Conservation (phyloP, 1,284 basidiomycete species). For the Takashimella tepidaria region DNA sequence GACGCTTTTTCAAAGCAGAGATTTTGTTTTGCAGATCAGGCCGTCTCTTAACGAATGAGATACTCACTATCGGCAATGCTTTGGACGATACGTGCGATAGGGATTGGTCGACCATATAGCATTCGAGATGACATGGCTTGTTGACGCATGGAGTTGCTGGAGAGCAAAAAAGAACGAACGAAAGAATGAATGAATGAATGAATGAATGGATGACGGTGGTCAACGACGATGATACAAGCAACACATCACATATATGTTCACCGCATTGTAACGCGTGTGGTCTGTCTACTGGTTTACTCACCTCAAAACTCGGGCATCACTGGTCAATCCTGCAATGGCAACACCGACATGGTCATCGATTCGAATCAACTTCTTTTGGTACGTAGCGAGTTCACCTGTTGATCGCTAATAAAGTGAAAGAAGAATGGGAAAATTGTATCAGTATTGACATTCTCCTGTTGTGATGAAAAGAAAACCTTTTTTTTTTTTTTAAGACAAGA, state of each 20-base stretch:
- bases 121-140: conserved; percentile 94
- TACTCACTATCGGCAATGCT: conserved; percentile 84
- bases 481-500: too few relatives aligned
- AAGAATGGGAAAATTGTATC: too few relatives aligned
- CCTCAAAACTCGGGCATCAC: conserved; percentile 95
- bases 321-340: conserved; percentile 95
- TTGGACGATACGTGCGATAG: conserved; percentile 86
- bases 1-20: too few relatives aligned
- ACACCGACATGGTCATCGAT: conserved; percentile 99
- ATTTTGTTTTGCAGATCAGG: too few relatives aligned
- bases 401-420: conserved; percentile 63
- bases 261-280: too few relatives aligned
- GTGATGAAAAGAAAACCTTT: too few relatives aligned
- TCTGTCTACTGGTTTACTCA: conserved; percentile 51
- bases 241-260: too few relatives aligned
- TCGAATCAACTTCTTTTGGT: conserved; percentile 99
- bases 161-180: background rate
- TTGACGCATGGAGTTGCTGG: conserved; percentile 97
- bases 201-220: too few relatives aligned
- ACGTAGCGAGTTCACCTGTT: conserved; percentile 95
- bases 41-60: too few relatives aligned
- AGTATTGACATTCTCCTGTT: too few relatives aligned
- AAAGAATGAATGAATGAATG: too few relatives aligned
- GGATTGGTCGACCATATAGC: conserved; percentile 90
- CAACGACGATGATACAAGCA: too few relatives aligned